Base-by-base conservation (phyloP, 345 rosid species). In the Isatis tinctoria region DNA sequence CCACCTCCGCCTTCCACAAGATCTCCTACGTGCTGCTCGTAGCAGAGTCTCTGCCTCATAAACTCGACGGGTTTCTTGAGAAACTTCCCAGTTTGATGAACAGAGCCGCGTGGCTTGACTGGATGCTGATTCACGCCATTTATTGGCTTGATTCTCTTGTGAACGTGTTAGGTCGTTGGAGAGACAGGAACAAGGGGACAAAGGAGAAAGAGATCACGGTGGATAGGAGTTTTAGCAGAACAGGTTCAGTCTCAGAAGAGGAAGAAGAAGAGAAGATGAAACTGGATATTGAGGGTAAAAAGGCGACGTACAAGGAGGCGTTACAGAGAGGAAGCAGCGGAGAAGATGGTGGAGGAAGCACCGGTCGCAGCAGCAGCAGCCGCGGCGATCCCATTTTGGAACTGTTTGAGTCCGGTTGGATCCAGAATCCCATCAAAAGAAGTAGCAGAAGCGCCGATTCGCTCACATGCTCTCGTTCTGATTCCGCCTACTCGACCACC, bases 341-440 rank as follows among this genome's bases (percentile, higher is more conserved):
- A 11, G 74, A 73, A 57, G 76, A 40, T 26, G 78, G 28, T 0
- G 74, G 52, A 8, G 76, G 68, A 80, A 67, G 75, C 36, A 40
- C 10, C 10, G n/a, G 60, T 41, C 33, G 76, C 0, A 63, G 51
- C 27, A 43, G 33, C 27, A 33, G 44, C 2, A 40, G 27, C 67
- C 72, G 49, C 2, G 69, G 72, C 2, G 87, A 84, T 76, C 78
- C 82, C 1, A 79, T 86, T 26, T 45, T 88, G 68, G 90, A 83
- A 14, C 66, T 84, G 16, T 88, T 88, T 27, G 89, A 87, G 60
- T 82, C 72, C 0, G 85, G 84, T 6, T 85, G 91, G 92, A 79
- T 78, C 3, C 83, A 67, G 76, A 85, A 47, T 10, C 76, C 86
- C 0, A 35, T 53, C 45, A 83, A 69, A 28, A 14, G n/a, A 43